Conservation (phyloP, 345 rosid species). For the Geranium brycei region DNA sequence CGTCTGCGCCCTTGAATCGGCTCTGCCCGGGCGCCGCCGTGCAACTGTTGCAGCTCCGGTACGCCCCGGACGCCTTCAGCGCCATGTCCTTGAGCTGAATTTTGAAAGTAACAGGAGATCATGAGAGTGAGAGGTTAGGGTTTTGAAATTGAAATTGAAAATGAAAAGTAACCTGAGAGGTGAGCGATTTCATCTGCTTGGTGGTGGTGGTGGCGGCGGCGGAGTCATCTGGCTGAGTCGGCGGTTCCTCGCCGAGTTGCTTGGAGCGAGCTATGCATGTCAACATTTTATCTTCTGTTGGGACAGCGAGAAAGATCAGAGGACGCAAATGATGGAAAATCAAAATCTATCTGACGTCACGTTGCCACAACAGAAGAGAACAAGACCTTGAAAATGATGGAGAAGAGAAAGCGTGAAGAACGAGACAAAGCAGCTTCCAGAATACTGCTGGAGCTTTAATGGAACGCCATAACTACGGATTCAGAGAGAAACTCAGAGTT, state of each 20-base stretch:
- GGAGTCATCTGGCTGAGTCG: conserved; percentile 40
- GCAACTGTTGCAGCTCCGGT: conserved; percentile 72
- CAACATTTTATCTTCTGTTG: conserved; percentile 29
- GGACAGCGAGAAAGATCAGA: no score
- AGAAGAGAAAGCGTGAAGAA: no score
- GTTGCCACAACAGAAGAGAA: no score
- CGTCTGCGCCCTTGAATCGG: conserved; percentile 34
- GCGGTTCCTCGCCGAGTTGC: conserved; percentile 33
- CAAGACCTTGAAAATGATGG: no score
- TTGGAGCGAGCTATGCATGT: conserved; percentile 93
- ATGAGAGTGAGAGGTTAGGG: conserved; percentile 4
- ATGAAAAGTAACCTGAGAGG: conserved; percentile 55
- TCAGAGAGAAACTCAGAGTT: no score
- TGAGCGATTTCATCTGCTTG: conserved; percentile 53
- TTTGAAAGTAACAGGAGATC: conserved; percentile 1
- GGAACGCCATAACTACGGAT: no score
- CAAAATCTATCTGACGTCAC: no score
- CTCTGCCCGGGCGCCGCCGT: conserved; percentile 42
- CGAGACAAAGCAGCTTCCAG: no score
- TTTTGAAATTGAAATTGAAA: not conserved
- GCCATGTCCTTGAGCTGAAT: conserved; percentile 89
- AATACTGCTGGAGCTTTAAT: no score
- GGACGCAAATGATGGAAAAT: no score
- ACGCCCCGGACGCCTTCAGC: conserved; percentile 77
- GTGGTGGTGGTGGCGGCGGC: conserved; percentile 15